Base-by-base conservation (phyloP, 768 basidiomycete genomes). In the Termitomyces sp. region DNA sequence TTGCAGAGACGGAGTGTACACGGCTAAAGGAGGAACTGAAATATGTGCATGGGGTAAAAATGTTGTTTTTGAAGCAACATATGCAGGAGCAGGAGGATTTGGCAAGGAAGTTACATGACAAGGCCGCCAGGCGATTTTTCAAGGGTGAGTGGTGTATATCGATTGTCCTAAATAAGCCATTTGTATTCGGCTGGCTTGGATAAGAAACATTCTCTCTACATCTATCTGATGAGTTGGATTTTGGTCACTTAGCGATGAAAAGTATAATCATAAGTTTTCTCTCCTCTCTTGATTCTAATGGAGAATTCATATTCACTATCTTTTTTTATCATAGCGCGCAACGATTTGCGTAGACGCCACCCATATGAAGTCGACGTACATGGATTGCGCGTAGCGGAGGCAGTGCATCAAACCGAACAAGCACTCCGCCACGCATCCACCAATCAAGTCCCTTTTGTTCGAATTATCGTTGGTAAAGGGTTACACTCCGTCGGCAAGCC, bases 401-500 rank as follows among this genome's bases (percentile, higher is more conserved):
- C 81, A 4, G 68, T 82, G 40, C 69, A 71, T 36, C 68, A 65
- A 22, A 78, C 77, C 7, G 79, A 81, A 62, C 63, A 70, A 28
- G 74, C 77, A 0, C 69, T 83, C 44, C 68, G 75, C 8, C 68
- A 76, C 5, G 72, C 76, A 3, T 63, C 75, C 48, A 61, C 61
- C 40, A 68, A 69, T 49, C 75, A 72, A 10, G 61, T 71, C 5
- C 61, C 65, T 1, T 65, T 66, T 5, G 64, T 83, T 36, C 68
- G 67, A 9, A 75, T 83, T 3, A 80, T 83, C 60, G 78, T 80
- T 2, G 91, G 91, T 20, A 94, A 92, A 68, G 95, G 95, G 2
- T 69, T 88, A 35, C 95, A 98, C 71, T 93, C 90, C 2, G 70
- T 77, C 5, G 74, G 79, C 5, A 81, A 85, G 49, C 86, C 92